Evolutionary conservation across 306 rosid genomes (phyloP).

Genomic region (Boehmeria nivea): DNA sequence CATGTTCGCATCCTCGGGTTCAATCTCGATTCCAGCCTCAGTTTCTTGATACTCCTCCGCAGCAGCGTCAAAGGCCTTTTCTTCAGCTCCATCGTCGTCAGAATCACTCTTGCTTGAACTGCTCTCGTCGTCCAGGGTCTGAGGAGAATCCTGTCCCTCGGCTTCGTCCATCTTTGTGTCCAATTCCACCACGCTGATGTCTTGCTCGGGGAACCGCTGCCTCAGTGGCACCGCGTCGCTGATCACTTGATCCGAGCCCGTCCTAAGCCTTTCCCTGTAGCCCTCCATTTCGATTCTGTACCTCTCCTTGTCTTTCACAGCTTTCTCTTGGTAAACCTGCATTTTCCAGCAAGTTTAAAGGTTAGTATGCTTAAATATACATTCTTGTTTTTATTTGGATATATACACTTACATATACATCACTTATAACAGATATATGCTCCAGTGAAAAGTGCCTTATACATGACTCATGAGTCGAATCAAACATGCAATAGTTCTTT

Average conservation of each 20-base stretch:
- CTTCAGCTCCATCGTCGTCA: conserved; percentile 32
- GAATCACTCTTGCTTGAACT: conserved; percentile 47
- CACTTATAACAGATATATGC: no score
- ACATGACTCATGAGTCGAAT: no score
- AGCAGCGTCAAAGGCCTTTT: conserved; percentile 24
- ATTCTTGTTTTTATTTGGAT: no score
- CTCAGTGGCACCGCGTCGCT: conserved; percentile 72
- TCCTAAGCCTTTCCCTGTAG: conserved; percentile 54
- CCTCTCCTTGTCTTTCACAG: conserved; percentile 77
- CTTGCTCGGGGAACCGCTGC: conserved; percentile 54
- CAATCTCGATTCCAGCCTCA: no score
- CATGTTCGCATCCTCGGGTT: no score
- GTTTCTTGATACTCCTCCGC: conserved; percentile 27
- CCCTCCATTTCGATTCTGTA: conserved; percentile 75
- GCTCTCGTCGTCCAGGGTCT: conserved; percentile 40
- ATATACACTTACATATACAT: no score
- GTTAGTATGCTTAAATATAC: no score
- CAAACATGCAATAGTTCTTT: no score
- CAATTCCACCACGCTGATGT: conserved; percentile 32
- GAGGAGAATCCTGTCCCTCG: conserved; percentile 31
- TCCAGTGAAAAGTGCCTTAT: no score
- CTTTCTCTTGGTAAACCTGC: conserved; percentile 90
- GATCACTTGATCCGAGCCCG: conserved; percentile 48
- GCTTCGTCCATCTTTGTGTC: conserved; percentile 41
- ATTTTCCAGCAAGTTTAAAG: no score